Conservation (phyloP, 2,329 filamentous ascomycete genomes). For the Colletotrichum sp. region DNA sequence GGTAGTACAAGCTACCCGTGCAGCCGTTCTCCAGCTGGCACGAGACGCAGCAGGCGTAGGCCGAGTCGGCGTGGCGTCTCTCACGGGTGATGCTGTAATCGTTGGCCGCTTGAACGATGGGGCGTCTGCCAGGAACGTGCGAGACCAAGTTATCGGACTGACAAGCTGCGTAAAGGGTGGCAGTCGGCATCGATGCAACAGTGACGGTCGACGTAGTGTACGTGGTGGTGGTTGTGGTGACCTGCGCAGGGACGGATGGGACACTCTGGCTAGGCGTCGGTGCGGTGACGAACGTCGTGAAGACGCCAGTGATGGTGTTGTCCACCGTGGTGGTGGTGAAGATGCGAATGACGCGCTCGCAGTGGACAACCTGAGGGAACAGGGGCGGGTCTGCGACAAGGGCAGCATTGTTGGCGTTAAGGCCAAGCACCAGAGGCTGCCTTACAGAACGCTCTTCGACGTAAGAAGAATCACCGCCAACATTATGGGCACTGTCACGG, state of each 20-base stretch:
- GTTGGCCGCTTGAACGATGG: slow-evolving; percentile 6
- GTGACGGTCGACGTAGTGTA: background rate
- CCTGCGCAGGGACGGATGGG: background rate
- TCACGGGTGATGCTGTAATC: background rate
- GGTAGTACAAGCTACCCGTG: slow-evolving; percentile 6
- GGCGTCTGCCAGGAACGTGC: background rate
- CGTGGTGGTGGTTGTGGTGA: background rate
- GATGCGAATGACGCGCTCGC: slow-evolving; percentile 5
- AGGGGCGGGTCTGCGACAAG: background rate
- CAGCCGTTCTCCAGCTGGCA: slow-evolving; percentile 1
- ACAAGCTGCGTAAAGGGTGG: slow-evolving; percentile 10
- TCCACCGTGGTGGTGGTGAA: background rate
- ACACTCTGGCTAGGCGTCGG: background rate
- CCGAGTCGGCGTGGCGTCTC: background rate
- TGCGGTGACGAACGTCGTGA: background rate
- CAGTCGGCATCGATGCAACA: background rate
- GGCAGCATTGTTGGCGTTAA: background rate
- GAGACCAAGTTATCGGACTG: slow-evolving; percentile 1
- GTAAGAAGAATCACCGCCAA: background rate
- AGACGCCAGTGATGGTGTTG: background rate
- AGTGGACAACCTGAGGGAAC: background rate
- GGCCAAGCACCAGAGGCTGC: background rate
- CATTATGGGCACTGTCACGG: background rate
- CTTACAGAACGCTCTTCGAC: background rate
- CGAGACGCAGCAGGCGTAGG: slow-evolving; percentile 5